Conservation (phyloP, 768 basidiomycete species). For the Amyloporia xantha region DNA sequence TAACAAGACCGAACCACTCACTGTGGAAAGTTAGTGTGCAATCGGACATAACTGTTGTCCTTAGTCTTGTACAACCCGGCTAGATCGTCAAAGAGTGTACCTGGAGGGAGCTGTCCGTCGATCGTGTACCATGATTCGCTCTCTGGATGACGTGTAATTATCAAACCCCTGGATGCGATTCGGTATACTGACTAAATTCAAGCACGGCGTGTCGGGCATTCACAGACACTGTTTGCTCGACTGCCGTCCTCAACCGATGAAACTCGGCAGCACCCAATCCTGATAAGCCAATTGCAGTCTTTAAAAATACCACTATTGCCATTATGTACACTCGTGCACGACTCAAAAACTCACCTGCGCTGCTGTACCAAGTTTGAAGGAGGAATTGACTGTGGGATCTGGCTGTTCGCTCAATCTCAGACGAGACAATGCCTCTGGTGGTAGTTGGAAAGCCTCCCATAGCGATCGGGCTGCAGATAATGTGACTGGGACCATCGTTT, state of each 20-base stretch:
- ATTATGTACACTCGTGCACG: background rate
- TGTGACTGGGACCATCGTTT: background rate
- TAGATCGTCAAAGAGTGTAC: constrained; percentile 38
- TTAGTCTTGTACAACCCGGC: constrained; percentile 51
- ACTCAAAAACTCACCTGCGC: constrained; percentile 39
- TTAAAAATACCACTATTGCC: background rate
- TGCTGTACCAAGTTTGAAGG: constrained; percentile 45
- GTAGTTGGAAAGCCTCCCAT: constrained; percentile 38
- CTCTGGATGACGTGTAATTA: constrained; percentile 24
- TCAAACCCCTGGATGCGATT: background rate
- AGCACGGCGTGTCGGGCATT: constrained; percentile 51
- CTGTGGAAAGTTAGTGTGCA: constrained; percentile 66
- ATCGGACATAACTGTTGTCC: constrained; percentile 42
- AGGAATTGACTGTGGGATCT: constrained; percentile 42
- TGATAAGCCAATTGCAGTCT: constrained; percentile 45
- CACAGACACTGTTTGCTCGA: constrained; percentile 42
- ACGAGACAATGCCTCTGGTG: constrained; percentile 28
- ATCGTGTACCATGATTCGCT: constrained; percentile 47
- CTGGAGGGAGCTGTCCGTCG: constrained; percentile 29
- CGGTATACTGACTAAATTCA: constrained; percentile 39
- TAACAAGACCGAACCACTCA: constrained; percentile 19
- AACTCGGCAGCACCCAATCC: constrained; percentile 49
- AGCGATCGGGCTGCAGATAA: constrained; percentile 18
- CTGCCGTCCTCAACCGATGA: constrained; percentile 38
- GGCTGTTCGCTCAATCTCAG: constrained; percentile 33